Conservation (phyloP, 2,329 filamentous ascomycete species). For the Trichoderma asperellum region DNA sequence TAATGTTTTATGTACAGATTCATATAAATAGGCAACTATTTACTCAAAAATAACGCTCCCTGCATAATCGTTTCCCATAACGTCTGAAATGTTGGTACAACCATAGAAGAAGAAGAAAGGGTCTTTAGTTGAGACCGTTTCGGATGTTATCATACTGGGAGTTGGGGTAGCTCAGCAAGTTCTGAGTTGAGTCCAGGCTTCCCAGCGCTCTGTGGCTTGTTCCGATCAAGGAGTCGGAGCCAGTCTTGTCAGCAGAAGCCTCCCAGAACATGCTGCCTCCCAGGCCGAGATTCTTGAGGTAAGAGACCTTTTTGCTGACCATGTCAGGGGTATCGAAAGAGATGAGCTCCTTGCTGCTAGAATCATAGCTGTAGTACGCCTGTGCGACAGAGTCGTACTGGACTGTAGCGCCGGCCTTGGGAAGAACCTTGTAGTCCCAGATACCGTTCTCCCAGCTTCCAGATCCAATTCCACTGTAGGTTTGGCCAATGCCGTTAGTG, state of each 20-base stretch:
- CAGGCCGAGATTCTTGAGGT: slow-evolving; percentile 64
- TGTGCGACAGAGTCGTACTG: slow-evolving; percentile 59
- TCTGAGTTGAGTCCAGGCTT: slow-evolving; percentile 51
- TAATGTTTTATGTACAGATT: slow-evolving; percentile 18
- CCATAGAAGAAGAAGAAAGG: neutral
- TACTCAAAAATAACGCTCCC: neutral
- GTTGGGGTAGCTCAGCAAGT: slow-evolving; percentile 56
- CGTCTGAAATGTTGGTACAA: neutral
- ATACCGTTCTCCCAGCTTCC: slow-evolving; percentile 75
- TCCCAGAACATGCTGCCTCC: slow-evolving; percentile 90
- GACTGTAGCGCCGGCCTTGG: slow-evolving; percentile 62
- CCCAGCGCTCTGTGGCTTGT: slow-evolving; percentile 49
- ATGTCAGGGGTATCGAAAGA: slow-evolving; percentile 70
- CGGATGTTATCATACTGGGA: slow-evolving; percentile 61
- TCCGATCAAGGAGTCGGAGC: slow-evolving; percentile 62
- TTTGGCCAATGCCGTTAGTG: slow-evolving; percentile 66
- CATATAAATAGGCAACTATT: slow-evolving; percentile 9
- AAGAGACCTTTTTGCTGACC: slow-evolving; percentile 65
- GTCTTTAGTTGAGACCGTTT: slow-evolving; percentile 34
- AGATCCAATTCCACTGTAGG: slow-evolving; percentile 65
- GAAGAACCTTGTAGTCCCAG: slow-evolving; percentile 82
- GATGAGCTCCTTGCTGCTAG: slow-evolving; percentile 63
- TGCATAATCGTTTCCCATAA: neutral
- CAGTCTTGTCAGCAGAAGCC: slow-evolving; percentile 67
- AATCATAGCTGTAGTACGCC: slow-evolving; percentile 74